Evolutionary conservation across 345 rosid genomes (phyloP).

Genomic region (Conringia planisiliqua): DNA sequence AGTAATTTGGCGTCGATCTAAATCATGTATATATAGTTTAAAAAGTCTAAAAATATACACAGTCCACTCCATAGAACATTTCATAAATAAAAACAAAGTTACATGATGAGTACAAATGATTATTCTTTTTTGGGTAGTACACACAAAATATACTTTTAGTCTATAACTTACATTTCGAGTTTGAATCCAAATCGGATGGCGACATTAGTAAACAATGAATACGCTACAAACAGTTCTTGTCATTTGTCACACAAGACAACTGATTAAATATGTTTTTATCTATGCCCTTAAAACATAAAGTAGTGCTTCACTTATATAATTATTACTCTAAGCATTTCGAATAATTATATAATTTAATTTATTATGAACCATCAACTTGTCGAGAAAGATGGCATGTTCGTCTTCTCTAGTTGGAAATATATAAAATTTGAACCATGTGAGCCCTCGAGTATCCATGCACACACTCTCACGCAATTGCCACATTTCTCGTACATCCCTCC

Average conservation of each 20-base stretch:
- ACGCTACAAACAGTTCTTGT: background rate
- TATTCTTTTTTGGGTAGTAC: background rate
- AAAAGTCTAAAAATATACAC: background rate
- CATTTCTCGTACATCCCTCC: background rate
- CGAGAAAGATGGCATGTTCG: constrained; percentile 10
- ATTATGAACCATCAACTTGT: background rate
- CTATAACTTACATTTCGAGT: no score
- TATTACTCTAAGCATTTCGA: background rate
- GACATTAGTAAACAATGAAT: background rate
- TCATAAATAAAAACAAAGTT: background rate
- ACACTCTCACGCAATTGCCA: background rate
- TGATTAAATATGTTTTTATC: background rate
- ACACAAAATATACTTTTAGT: background rate
- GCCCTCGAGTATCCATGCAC: background rate
- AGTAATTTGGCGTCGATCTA: background rate
- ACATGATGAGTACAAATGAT: background rate
- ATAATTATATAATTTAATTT: background rate
- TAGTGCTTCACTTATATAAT: background rate
- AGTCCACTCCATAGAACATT: background rate
- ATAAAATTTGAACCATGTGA: background rate
- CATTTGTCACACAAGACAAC: background rate
- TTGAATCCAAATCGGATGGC: background rate
- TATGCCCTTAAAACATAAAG: background rate
- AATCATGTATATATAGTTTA: background rate
- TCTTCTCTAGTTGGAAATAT: background rate